Evolutionary conservation across 2,329 filamentous ascomycete species (phyloP).

Genomic region (Sporothrix variecibatus): DNA sequence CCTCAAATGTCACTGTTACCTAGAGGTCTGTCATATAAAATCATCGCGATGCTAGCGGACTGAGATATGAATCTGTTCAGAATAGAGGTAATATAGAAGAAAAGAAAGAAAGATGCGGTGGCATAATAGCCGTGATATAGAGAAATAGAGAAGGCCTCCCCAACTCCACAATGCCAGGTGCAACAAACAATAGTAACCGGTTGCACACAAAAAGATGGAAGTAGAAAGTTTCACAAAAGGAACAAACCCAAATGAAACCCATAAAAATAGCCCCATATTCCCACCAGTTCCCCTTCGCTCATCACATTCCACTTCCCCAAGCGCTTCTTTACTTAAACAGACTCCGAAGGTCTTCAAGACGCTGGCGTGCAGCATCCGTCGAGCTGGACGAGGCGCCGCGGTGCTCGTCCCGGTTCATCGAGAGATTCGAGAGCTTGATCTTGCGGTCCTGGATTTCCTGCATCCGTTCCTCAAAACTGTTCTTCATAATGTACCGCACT

Average conservation of each 20-base stretch:
- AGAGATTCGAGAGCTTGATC: constrained; percentile 80
- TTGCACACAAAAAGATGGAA: neutral
- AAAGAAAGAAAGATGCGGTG: neutral
- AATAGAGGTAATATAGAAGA: neutral
- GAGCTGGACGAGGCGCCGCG: constrained; percentile 34
- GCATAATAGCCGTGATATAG: neutral
- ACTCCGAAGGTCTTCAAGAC: constrained; percentile 55
- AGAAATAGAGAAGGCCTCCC: neutral
- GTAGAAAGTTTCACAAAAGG: neutral
- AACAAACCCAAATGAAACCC: neutral
- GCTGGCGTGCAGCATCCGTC: constrained; percentile 50
- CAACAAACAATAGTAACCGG: neutral
- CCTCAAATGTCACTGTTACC: neutral
- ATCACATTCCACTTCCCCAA: too few relatives aligned
- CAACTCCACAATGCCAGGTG: constrained; percentile 13
- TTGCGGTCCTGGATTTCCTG: constrained; percentile 88
- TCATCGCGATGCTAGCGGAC: neutral
- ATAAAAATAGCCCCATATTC: neutral
- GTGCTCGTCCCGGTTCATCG: constrained; percentile 37
- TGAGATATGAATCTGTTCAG: neutral
- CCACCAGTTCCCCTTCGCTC: neutral
- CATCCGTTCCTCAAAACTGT: constrained; percentile 95
- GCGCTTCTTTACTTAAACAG: constrained; percentile 51
- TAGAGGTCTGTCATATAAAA: neutral
- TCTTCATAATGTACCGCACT: constrained; percentile 83